These are phyloP conservation scores for Letharia lupina DNA, from an alignment of 495 filamentous ascomycete genomes.

Conservation along the genomic window DNA sequence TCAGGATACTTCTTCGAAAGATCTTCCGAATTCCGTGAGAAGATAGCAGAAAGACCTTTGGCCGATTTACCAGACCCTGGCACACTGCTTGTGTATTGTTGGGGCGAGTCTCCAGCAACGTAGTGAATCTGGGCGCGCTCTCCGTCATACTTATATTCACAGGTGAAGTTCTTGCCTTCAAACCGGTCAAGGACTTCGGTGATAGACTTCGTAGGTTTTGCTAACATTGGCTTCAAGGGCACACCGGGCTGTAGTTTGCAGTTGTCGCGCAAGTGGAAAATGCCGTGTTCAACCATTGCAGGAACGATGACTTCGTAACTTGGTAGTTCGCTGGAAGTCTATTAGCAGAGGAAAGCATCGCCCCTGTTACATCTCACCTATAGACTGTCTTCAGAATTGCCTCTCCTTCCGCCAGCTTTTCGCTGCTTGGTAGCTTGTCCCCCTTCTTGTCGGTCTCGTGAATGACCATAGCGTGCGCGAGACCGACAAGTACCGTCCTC, in stretches of 20 bases:
- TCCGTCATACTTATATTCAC: conserved; percentile 98
- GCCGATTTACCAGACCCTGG: conserved; percentile 48
- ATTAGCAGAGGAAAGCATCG: background rate
- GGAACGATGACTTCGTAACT: conserved; percentile 95
- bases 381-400: conserved; percentile 80
- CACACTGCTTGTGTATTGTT: conserved; percentile 50
- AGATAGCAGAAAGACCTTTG: conserved; percentile 73
- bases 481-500: conserved; percentile 76
- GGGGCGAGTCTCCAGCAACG: conserved; percentile 69
- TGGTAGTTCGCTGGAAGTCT: conserved; percentile 61
- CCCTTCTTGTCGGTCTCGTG: conserved; percentile 66
- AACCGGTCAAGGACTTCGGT: conserved; percentile 96
- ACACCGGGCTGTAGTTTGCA: conserved; percentile 94
- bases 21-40: conserved; percentile 94
- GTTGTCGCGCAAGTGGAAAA: conserved; percentile 66
- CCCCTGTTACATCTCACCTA: conserved; percentile 44
- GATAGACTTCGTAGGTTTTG: conserved; percentile 98
- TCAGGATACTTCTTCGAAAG: conserved; percentile 96
- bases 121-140: conserved; percentile 97
- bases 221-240: conserved; percentile 96
- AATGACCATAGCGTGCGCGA: conserved; percentile 78
- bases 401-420: conserved; percentile 75
- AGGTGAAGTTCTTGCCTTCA: conserved; percentile 90
- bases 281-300: conserved; percentile 74
- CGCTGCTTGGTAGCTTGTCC: conserved; percentile 57